phyloP scores from a whole-genome alignment of 495 filamentous ascomycete species.

The Penicillium bialowiezense region DNA sequence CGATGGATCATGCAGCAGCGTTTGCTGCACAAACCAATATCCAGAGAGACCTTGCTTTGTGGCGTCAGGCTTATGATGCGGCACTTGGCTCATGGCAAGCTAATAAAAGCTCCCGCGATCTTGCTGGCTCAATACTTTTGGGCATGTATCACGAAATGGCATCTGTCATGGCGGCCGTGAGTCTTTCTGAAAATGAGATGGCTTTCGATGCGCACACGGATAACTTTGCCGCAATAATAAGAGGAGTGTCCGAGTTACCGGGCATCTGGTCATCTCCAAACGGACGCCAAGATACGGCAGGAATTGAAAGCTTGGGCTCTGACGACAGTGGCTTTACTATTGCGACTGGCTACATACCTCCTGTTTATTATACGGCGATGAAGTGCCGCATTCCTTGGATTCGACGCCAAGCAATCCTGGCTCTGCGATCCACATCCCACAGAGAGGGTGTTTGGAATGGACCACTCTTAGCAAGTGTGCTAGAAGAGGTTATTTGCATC shows the following conservation, averaged over 20 bases:
- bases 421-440: constrained; percentile 37
- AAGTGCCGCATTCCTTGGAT: constrained; percentile 52
- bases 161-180: constrained; percentile 42
- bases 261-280: constrained; percentile 7
- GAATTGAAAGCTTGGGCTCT: background rate
- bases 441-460: constrained; percentile 54
- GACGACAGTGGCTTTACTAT: constrained; percentile 29
- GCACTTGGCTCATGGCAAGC: background rate
- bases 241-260: constrained; percentile 26
- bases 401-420: constrained; percentile 39
- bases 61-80: constrained; percentile 12
- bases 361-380: constrained; percentile 50
- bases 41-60: constrained; percentile 8
- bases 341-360: constrained; percentile 49
- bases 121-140: constrained; percentile 29
- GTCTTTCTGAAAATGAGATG: constrained; percentile 33
- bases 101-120: constrained; percentile 4
- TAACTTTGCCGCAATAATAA: constrained; percentile 37
- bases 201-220: constrained; percentile 39
- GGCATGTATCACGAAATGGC: constrained; percentile 45
- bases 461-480: constrained; percentile 12
- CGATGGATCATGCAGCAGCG: background rate
- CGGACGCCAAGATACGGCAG: background rate
- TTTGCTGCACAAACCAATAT: background rate
- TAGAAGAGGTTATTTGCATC: constrained; percentile 13